A percentile compares a stretch with the other conserved stretches of the same genome.
Conservation (phyloP, 345 rosid species). For the Gossypium herbaceum region DNA sequence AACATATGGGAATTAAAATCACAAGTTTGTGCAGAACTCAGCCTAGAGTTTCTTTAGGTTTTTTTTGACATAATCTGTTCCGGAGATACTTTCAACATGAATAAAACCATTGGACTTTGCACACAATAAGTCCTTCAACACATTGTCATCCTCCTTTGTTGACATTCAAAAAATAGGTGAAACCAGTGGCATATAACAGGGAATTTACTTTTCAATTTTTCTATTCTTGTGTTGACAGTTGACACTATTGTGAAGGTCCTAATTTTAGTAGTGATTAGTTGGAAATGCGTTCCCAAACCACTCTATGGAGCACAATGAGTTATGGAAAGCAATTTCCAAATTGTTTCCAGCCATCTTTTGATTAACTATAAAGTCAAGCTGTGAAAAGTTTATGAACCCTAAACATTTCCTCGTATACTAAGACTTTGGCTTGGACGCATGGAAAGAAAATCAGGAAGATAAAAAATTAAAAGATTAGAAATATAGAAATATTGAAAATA, state of each 20-base stretch:
- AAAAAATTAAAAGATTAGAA: too few species aligned
- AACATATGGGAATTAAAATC: not conserved
- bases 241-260: not conserved
- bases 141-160: not conserved
- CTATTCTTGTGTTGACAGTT: not conserved
- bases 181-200: not conserved
- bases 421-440: too few species aligned
- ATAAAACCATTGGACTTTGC: not conserved
- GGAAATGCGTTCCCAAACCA: not conserved
- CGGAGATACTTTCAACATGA: not conserved
- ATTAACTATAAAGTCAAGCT: not conserved
- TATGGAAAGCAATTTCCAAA: not conserved
- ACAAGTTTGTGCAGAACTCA: not conserved
- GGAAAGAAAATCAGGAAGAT: too few species aligned
- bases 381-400: not conserved
- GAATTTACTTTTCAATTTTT: not conserved
- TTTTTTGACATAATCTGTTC: not conserved
- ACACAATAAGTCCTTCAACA: not conserved
- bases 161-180: not conserved
- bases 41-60: not conserved
- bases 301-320: not conserved
- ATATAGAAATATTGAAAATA: too few species aligned
- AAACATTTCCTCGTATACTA: not conserved
- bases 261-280: not conserved
- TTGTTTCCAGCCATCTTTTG: not conserved